Base-by-base conservation (phyloP, 208 protist species). In the Kentomonas sorsogonicus region DNA sequence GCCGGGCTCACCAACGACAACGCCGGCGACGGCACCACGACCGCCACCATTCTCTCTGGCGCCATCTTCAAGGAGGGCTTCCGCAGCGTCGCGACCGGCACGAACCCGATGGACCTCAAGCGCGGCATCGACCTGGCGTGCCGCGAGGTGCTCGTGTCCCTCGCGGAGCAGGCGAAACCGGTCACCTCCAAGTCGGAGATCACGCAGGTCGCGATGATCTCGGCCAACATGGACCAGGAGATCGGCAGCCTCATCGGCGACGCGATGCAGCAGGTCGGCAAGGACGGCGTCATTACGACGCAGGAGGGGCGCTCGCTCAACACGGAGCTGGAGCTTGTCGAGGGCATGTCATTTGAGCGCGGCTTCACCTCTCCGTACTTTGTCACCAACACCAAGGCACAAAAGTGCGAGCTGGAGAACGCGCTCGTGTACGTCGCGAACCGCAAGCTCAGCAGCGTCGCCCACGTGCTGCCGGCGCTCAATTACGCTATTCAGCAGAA, bases 221-320 rank as follows among this genome's bases (percentile, higher is more conserved):
- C 97, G 3, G 98, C 99, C 7, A 99, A 99, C 83, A 98, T 98
- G 66, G 99, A 99, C 66, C 72, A 69, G 11, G 96, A 96, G 45
- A 99, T 99, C 66, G 99, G 99, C 46, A 77, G 91, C 47, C 83
- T 99, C n/a, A 99, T 99, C 61, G 97, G 98, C 16, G 82, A 94
- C 31, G 99, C 98, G 6, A 99, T 99, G 97, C 95, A 99, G 77
- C 94, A 97, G 64, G 98, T 99, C 15, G 98, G 98, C 60, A 98
- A 99, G 71, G 96, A 99, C 66, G 98, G 98, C 62, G 97, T 99
- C 29, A 99, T 99, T 81, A 99, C 98, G n/a, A 98, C 99, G 41
- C 91, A 97, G 72, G 98, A 99, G 63, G 98, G 98, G 44, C 98
- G 99, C 62, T 99, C 98, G 26, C 64, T 99, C 13, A 86, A 97